Base-by-base conservation (phyloP, 1,284 basidiomycete genomes). In the Malassezia sp. region DNA sequence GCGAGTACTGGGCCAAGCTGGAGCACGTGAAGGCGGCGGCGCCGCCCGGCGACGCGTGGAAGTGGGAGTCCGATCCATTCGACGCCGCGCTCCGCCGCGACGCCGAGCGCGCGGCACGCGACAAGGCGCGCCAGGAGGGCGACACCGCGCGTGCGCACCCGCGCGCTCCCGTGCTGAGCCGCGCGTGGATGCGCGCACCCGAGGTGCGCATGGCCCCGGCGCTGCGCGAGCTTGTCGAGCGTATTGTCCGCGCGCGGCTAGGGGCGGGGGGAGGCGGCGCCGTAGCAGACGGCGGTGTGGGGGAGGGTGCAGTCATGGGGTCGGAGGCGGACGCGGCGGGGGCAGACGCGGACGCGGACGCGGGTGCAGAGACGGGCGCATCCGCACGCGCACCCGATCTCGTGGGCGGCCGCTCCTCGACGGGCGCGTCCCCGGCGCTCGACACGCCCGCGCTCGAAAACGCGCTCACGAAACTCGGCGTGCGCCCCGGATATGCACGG, bases 141-240 rank as follows among this genome's bases (percentile, higher is more conserved):
- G 49, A 58, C 1, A 49, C 52, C 1, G 55, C 47, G 12, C 49
- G 54, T 36, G 44, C 53, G 30, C 53, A 58, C 40, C 55, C 55
- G 10, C 23, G 45, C 23, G 47, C 42, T 18, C 51, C 48, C 21
- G 52, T 53, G 12, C 61, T 73, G 4, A 67, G 72, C n/a, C 74
- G 74, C 20, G 76, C 78, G 45, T 85, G 83, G 73, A 74, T 77
- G 36, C 75, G 79, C 40, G 79, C 78, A 4, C 82, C 83, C 0
- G 88, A 93, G 68, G 87, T 90, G 15, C 81, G 79, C 64, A 89
- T 95, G 84, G 80, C 84, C 1, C 76, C 75, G 17, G 72, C 73
- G 10, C 73, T 93, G 45, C 77, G 89, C 29, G 85, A 88, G 53
- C 72, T 80, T 45, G 84, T 90, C 5, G 88, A 95, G 71, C 77